These are phyloP conservation scores for Byssoonygena ceratinophila DNA, from an alignment of 2,329 filamentous ascomycete species.

Conservation along the genomic window DNA sequence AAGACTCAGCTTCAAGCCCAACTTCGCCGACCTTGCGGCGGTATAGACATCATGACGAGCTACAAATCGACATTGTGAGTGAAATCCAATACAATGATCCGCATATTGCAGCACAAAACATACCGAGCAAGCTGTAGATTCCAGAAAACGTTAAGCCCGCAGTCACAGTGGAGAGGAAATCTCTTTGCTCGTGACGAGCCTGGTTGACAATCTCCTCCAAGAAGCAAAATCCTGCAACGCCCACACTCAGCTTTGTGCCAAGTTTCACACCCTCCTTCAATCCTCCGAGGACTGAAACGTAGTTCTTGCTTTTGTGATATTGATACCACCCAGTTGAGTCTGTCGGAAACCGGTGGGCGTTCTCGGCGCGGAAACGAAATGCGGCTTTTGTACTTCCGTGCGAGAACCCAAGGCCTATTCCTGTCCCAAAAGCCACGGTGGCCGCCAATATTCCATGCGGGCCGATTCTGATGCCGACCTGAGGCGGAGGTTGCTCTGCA, in stretches of 20 bases:
- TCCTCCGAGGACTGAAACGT: slow-evolving; percentile 67
- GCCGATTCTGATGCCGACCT: slow-evolving; percentile 53
- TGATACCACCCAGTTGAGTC: slow-evolving; percentile 84
- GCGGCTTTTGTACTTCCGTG: slow-evolving; percentile 64
- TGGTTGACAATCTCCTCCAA: slow-evolving; percentile 80
- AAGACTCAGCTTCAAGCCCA: slow-evolving; percentile 68
- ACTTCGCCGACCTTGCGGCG: slow-evolving; percentile 64
- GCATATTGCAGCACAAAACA: slow-evolving; percentile 27
- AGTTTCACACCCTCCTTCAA: slow-evolving; percentile 68
- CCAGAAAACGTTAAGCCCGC: slow-evolving; percentile 78
- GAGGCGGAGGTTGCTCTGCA: slow-evolving; percentile 26
- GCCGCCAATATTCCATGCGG: slow-evolving; percentile 57
- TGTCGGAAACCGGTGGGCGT: slow-evolving; percentile 82
- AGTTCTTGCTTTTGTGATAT: slow-evolving; percentile 98
- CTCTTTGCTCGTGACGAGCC: slow-evolving; percentile 47
- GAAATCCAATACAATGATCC: slow-evolving; percentile 3
- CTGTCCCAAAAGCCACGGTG: slow-evolving; percentile 54
- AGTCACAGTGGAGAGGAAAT: slow-evolving; percentile 69
- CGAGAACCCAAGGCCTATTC: slow-evolving; percentile 58
- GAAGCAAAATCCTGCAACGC: slow-evolving; percentile 65
- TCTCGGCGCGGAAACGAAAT: slow-evolving; percentile 84
- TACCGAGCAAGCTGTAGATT: slow-evolving; percentile 76
- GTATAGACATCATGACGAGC: slow-evolving; percentile 70
- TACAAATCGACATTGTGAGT: slow-evolving; percentile 29
- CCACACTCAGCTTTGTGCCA: slow-evolving; percentile 58